Evolutionary conservation across 805 yeast genomes (phyloP).

Genomic region (Yamadazyma sp.): DNA sequence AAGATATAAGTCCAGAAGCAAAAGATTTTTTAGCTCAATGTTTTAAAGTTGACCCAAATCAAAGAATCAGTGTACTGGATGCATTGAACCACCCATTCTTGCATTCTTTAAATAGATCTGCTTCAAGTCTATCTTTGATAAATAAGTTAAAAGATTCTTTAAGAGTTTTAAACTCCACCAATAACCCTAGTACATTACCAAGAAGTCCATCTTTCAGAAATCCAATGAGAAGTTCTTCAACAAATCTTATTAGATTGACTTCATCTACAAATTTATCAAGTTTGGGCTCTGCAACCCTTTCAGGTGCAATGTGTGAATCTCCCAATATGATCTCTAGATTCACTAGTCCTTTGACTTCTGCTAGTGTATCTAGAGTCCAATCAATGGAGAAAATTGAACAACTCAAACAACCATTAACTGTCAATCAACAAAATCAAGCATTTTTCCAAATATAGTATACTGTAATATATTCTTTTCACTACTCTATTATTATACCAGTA

Average conservation of each 20-base stretch:
- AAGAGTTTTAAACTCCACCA: background rate
- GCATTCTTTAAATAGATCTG: constrained; percentile 3
- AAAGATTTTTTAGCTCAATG: constrained; percentile 57
- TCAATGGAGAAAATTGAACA: constrained; percentile 4
- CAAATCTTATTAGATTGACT: no score
- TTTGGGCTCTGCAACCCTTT: constrained; percentile 8
- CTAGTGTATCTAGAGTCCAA: constrained; percentile 11
- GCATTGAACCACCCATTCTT: constrained; percentile 11
- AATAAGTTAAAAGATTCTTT: constrained; percentile 11
- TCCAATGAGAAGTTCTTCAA: background rate
- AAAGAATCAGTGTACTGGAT: constrained; percentile 43
- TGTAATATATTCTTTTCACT: no score
- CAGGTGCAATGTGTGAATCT: constrained; percentile 24
- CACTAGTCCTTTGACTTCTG: constrained; percentile 18
- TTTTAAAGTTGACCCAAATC: constrained; percentile 41
- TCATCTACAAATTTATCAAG: no score
- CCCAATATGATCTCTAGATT: constrained; percentile 27
- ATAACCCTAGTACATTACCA: no score
- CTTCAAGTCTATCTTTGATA: constrained; percentile 9
- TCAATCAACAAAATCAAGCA: background rate
- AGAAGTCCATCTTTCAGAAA: background rate
- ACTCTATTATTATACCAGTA: no score
- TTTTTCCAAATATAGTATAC: background rate
- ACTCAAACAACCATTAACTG: background rate
- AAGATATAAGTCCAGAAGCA: constrained; percentile 48